Evolutionary conservation across 1,139 yeast genomes (phyloP), one percentile per base, ranked within the genome.

Genomic region (Scheffersomyces insectosa): DNA sequence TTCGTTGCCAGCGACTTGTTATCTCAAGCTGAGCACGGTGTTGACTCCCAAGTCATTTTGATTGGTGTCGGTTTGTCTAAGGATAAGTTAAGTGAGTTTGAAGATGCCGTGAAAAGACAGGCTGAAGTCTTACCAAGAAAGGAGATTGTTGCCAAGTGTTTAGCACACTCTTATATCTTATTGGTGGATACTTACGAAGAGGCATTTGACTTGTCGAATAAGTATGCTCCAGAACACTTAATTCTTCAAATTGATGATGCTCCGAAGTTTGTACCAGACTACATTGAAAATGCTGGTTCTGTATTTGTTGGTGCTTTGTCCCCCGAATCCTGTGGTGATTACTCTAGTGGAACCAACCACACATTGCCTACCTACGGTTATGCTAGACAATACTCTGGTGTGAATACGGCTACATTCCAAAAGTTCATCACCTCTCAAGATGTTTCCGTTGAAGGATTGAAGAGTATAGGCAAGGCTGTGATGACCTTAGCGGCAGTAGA

Each of bases 1-100:
- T 93, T 88, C 66, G 99, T 93, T 31, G 99, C 98, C 16, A 82
- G 93, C 55, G 99, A 93, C 63, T 77, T 93, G 62, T 76, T 93
- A 47, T 91, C 98, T 0, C 99, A 93, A 72, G 99, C 99, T 27
- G 99, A 93, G 70, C 99, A 93, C 64, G 99, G 99, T 50, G 80
- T 90, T 45, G 99, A 93, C 65, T 93, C 99, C 5, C 99, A 93
- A 73, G 99, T 93, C 16, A 87, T 93, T 43, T 77, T 93, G 56
- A 77, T 93, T 49, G 96, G 97, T 47, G 91, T 91, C 35, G 82
- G 72, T 38, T 76, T 93, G 67, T 68, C 80, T 5, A 71, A 74
- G 9, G 65, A 65, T 28, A 84, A 89, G 62, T 68, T 91, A 38
- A 71, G 66, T 15, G 84, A 79, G 42, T 82, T 93, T 51, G 95